Evolutionary conservation across 2,329 filamentous ascomycete genomes (phyloP).

Genomic region (Penicillium palitans): DNA sequence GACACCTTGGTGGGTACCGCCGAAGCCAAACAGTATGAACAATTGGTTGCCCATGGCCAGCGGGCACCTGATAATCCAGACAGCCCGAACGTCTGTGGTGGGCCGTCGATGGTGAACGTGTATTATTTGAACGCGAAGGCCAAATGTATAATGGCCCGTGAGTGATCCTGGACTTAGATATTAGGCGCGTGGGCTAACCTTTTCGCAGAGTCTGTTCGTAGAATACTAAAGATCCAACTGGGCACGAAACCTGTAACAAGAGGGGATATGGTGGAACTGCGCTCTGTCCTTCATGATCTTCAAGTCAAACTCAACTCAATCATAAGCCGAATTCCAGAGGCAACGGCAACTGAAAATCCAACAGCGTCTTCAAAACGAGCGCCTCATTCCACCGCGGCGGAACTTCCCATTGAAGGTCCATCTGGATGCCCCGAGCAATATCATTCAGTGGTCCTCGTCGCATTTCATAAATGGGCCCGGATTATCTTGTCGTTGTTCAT

Average conservation of each 20-base stretch:
- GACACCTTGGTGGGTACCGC: constrained; percentile 46
- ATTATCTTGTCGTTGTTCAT: constrained; percentile 48
- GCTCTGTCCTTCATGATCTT: constrained; percentile 43
- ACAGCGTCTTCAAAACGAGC: constrained; percentile 21
- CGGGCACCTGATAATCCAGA: constrained; percentile 43
- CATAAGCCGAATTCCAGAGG: constrained; percentile 45
- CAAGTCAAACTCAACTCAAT: constrained; percentile 45
- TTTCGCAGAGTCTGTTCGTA: constrained; percentile 42
- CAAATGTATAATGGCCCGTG: constrained; percentile 49
- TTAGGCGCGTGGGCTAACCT: not conserved
- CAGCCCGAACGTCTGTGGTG: constrained; percentile 42
- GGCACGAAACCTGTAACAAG: constrained; percentile 46
- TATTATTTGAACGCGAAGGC: constrained; percentile 47
- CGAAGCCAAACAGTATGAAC: constrained; percentile 34
- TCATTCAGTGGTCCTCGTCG: constrained; percentile 44
- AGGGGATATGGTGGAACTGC: constrained; percentile 47
- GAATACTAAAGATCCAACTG: constrained; percentile 47
- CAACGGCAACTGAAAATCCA: constrained; percentile 23
- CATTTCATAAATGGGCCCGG: constrained; percentile 50
- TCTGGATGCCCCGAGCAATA: constrained; percentile 44
- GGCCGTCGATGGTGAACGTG: constrained; percentile 44
- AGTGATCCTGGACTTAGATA: constrained; percentile 20
- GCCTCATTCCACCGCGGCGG: constrained; percentile 26
- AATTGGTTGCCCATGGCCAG: constrained; percentile 34
- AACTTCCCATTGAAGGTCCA: constrained; percentile 39